Percentiles rank a stretch among this genome's conserved stretches.
Conservation (phyloP, 306 rosid species). For the Fagus sylvatica region DNA sequence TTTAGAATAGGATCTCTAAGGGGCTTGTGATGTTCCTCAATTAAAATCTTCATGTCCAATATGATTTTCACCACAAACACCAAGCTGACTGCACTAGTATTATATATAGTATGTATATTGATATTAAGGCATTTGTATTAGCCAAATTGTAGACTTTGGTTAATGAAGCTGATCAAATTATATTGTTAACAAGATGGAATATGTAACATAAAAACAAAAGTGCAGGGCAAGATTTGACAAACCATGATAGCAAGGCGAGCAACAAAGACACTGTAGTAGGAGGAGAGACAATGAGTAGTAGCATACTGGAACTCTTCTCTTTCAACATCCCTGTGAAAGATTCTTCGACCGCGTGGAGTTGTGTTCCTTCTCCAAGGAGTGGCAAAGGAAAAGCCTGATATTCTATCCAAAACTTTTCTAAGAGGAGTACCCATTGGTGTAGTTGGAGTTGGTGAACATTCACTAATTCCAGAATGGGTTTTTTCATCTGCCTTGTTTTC, state of each 20-base stretch:
- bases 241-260: constrained; percentile 99
- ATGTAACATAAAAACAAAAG: not conserved
- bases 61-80: not conserved
- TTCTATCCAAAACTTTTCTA: constrained; percentile 47
- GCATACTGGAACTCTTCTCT: constrained; percentile 80
- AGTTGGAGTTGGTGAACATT: constrained; percentile 37
- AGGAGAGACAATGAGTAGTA: constrained; percentile 70
- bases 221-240: constrained; percentile 23
- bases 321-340: constrained; percentile 84
- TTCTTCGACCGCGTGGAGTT: constrained; percentile 50
- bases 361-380: constrained; percentile 46
- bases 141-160: not conserved
- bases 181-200: not conserved
- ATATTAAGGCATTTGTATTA: not conserved
- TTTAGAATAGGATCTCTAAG: no score
- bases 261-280: constrained; percentile 94
- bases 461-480: constrained; percentile 33
- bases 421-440: constrained; percentile 49
- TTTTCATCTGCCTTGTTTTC: constrained; percentile 33
- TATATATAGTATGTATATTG: not conserved
- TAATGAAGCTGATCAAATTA: not conserved
- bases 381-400: constrained; percentile 43
- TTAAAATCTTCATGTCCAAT: not conserved
- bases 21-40: not conserved
- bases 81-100: no score